These are phyloP conservation scores for Aspergillus japonicus DNA, from an alignment of 2,329 filamentous ascomycete species.

Conservation along the genomic window DNA sequence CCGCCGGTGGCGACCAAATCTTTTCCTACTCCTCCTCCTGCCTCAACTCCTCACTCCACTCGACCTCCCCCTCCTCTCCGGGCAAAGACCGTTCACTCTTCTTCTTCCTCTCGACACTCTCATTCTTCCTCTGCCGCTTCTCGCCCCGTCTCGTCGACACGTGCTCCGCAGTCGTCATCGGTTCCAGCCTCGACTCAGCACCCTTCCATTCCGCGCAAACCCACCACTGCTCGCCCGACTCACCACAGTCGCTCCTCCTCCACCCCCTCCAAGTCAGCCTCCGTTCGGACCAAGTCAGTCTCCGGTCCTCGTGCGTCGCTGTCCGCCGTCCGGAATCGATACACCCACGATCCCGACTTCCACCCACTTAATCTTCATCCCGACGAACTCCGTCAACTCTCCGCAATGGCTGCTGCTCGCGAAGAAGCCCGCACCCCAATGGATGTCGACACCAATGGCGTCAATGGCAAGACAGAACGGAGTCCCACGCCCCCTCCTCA, in stretches of 20 bases:
- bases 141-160: conserved; percentile 6
- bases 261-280: conserved; percentile 27
- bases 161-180: background rate
- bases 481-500: conserved; percentile 50
- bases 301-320: conserved; percentile 17
- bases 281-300: conserved; percentile 11
- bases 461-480: conserved; percentile 33
- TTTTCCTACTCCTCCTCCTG: conserved; percentile 6
- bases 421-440: conserved; percentile 59
- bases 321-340: conserved; percentile 25
- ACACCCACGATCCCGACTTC: conserved; percentile 56
- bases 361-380: conserved; percentile 90
- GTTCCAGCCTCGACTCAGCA: background rate
- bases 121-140: conserved; percentile 8
- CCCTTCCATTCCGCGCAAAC: conserved; percentile 20
- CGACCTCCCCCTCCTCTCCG: conserved; percentile 2
- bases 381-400: conserved; percentile 78
- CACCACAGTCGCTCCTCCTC: conserved; percentile 32
- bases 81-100: conserved; percentile 4
- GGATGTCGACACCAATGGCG: conserved; percentile 65
- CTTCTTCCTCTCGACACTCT: conserved; percentile 2
- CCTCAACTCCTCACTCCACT: conserved; percentile 9
- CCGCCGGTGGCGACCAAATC: background rate
- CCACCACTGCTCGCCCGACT: conserved; percentile 21
- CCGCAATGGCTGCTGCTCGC: conserved; percentile 53